Evolutionary conservation across 2,329 filamentous ascomycete species (phyloP).

Genomic region (Colletotrichum echinochloae): DNA sequence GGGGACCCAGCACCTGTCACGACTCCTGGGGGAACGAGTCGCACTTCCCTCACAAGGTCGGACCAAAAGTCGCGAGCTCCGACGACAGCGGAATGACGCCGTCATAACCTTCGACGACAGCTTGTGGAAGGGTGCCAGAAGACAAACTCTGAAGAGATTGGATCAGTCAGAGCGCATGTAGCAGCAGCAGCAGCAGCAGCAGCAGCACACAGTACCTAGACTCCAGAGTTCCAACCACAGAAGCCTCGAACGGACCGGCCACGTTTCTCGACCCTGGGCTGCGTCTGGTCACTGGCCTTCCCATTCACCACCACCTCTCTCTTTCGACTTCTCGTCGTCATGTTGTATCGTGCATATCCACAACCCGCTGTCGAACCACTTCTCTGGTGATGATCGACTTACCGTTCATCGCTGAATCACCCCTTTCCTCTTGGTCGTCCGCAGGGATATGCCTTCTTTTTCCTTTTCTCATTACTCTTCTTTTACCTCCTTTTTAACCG

Average conservation of each 20-base stretch:
- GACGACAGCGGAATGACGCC: constrained; percentile 18
- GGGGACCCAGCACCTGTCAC: constrained; percentile 37
- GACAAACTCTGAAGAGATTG: neutral
- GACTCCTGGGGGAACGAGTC: constrained; percentile 37
- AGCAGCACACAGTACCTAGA: too few species aligned
- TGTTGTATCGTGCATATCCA: constrained; percentile 35
- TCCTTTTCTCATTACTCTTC: neutral
- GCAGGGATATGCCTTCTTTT: constrained; percentile 22
- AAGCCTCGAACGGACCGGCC: constrained; percentile 11
- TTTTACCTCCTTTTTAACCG: constrained; percentile 2
- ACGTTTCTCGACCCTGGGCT: constrained; percentile 13
- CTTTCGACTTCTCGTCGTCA: constrained; percentile 28
- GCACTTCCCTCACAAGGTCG: constrained; percentile 28
- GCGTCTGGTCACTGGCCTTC: neutral
- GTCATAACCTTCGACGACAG: constrained; percentile 18
- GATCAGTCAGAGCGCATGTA: neutral
- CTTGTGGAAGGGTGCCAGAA: neutral
- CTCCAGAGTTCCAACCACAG: neutral
- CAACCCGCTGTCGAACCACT: constrained; percentile 37
- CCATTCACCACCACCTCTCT: constrained; percentile 22
- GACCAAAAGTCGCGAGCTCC: constrained; percentile 24
- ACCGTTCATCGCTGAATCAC: neutral
- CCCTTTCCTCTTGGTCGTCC: neutral
- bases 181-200: too few species aligned
- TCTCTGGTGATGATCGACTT: constrained; percentile 34